Evolutionary conservation across 2,329 filamentous ascomycete species (phyloP).

Genomic region (Polytolypa hystricis): DNA sequence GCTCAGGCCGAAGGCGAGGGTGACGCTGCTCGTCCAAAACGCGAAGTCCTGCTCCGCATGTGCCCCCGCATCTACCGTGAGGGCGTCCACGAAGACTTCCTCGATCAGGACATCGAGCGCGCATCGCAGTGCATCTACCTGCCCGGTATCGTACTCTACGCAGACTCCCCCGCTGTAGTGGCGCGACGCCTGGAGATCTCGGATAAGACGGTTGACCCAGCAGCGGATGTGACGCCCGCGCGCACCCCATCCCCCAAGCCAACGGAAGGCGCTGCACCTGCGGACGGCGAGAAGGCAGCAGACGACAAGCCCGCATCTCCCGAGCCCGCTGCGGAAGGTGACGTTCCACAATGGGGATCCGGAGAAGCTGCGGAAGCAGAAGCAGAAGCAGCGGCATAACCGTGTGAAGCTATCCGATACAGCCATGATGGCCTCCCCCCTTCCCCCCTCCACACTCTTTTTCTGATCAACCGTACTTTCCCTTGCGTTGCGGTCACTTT

Average conservation of each 20-base stretch:
- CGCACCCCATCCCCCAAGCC: background rate
- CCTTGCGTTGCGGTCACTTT: too few relatives aligned
- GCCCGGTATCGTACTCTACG: slow-evolving; percentile 39
- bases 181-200: slow-evolving; percentile 30
- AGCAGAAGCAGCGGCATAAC: too few relatives aligned
- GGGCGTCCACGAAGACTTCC: slow-evolving; percentile 37
- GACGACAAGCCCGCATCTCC: too few relatives aligned
- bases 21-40: slow-evolving; percentile 11
- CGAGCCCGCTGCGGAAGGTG: too few relatives aligned
- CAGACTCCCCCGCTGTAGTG: slow-evolving; percentile 35
- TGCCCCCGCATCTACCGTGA: slow-evolving; percentile 45
- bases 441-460: too few relatives aligned
- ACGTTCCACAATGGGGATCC: too few relatives aligned
- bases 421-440: too few relatives aligned
- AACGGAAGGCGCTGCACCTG: too few relatives aligned
- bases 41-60: slow-evolving; percentile 38
- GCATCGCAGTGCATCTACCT: slow-evolving; percentile 37
- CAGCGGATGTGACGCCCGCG: slow-evolving; percentile 2
- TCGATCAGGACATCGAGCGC: slow-evolving; percentile 34
- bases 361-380: background rate
- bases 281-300: too few relatives aligned
- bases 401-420: too few relatives aligned
- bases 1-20: too few relatives aligned
- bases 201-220: slow-evolving; percentile 16
- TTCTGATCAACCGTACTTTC: too few relatives aligned